These are phyloP conservation scores for Emergomyces africanus DNA, from an alignment of 2,329 filamentous ascomycete genomes.

Conservation along the genomic window DNA sequence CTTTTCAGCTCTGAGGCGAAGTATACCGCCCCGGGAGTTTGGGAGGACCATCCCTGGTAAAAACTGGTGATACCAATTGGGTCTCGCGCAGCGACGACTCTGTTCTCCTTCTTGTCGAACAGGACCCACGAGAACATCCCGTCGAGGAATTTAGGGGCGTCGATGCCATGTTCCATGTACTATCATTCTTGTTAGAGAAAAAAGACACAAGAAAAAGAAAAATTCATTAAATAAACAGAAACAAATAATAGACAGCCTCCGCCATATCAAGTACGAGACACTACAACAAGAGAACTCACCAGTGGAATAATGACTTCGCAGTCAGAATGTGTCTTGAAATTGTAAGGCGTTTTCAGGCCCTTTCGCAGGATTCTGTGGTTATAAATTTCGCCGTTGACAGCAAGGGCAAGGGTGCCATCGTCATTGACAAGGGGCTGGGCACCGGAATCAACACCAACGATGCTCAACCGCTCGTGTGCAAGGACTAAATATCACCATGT, in stretches of 20 bases:
- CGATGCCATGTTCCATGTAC: slow-evolving; percentile 86
- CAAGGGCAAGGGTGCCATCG: slow-evolving; percentile 75
- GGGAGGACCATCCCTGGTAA: slow-evolving; percentile 84
- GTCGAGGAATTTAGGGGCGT: slow-evolving; percentile 86
- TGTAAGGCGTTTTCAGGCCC: slow-evolving; percentile 66
- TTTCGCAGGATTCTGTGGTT: slow-evolving; percentile 96
- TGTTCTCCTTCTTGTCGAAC: slow-evolving; percentile 89
- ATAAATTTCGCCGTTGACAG: slow-evolving; percentile 99
- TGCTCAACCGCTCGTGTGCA: slow-evolving; percentile 93
- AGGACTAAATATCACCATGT: slow-evolving; percentile 50
- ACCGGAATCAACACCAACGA: slow-evolving; percentile 93
- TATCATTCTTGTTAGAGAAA: slow-evolving; percentile 23
- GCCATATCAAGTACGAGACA: neutral
- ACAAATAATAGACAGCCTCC: neutral
- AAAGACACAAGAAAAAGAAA: neutral
- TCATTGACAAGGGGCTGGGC: slow-evolving; percentile 91
- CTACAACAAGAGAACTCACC: slow-evolving; percentile 42
- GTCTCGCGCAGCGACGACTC: slow-evolving; percentile 85
- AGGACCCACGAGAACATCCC: slow-evolving; percentile 99
- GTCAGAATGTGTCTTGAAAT: slow-evolving; percentile 98
- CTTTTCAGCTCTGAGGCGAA: slow-evolving; percentile 97
- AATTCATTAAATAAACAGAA: neutral
- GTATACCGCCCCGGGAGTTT: slow-evolving; percentile 73
- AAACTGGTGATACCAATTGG: slow-evolving; percentile 96
- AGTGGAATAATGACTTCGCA: slow-evolving; percentile 98